Conservation (phyloP, 768 basidiomycete genomes). For the Mycena indigotica region DNA sequence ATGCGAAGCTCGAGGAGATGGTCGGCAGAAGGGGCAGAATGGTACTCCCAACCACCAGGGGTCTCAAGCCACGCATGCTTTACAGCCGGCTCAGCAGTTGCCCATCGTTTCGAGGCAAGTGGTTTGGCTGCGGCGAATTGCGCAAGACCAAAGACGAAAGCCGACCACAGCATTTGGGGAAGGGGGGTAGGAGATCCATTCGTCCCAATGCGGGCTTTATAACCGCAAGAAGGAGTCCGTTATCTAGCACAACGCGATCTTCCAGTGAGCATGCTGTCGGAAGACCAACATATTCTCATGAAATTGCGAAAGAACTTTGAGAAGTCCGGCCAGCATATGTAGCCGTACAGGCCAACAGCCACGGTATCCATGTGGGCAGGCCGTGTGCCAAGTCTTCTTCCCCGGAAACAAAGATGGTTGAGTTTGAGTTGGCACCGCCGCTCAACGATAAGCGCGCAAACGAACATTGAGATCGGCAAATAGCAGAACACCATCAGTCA, state of each 20-base stretch:
- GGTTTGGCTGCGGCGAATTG: conserved; percentile 33
- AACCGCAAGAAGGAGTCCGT: not conserved
- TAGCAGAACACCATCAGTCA: too few species aligned
- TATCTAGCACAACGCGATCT: conserved; percentile 1
- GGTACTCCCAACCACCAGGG: conserved; percentile 54
- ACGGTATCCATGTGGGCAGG: not conserved
- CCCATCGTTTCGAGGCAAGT: conserved; percentile 36
- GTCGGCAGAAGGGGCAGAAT: conserved; percentile 44
- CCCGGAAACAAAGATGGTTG: too few species aligned
- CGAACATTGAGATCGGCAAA: too few species aligned
- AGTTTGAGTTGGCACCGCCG: too few species aligned
- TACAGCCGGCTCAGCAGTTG: conserved; percentile 26
- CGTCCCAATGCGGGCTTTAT: not conserved
- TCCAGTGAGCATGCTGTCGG: not conserved
- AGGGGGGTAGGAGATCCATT: not conserved
- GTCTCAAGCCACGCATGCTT: conserved; percentile 34
- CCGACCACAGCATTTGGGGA: conserved; percentile 27
- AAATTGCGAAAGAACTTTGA: not conserved
- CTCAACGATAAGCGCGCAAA: too few species aligned
- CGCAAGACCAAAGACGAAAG: conserved; percentile 29
- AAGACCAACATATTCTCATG: not conserved
- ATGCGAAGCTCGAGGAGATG: conserved; percentile 58
- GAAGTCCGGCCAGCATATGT: not conserved
- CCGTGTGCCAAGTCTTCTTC: not conserved
- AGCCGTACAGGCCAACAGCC: not conserved